Evolutionary conservation across 148 eudicot genomes (phyloP).

Genomic region (Nyssa sinensis): DNA sequence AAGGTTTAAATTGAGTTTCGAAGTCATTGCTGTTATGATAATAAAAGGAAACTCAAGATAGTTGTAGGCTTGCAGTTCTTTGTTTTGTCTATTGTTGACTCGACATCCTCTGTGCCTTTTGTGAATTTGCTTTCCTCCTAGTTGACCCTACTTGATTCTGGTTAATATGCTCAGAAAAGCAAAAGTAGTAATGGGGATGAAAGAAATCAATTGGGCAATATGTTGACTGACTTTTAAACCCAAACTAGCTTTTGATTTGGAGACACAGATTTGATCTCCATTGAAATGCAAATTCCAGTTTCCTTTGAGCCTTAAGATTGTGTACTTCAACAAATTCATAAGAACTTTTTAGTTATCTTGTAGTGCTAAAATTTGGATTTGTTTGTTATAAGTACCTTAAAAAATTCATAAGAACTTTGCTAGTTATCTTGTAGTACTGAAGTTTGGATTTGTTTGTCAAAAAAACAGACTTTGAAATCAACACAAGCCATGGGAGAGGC

Average conservation of each 20-base stretch:
- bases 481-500: conserved; percentile 99
- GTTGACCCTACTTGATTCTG: neutral
- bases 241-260: neutral
- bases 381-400: neutral
- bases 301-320: neutral
- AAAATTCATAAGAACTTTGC: neutral
- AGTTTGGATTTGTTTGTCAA: neutral
- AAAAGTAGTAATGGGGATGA: neutral
- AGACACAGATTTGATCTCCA: neutral
- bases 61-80: too few species aligned
- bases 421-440: neutral
- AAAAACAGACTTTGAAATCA: conserved; percentile 77
- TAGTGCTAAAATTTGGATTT: neutral
- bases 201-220: neutral
- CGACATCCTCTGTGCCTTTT: neutral
- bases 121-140: neutral
- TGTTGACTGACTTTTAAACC: neutral
- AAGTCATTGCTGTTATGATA: neutral
- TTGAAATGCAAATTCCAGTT: neutral
- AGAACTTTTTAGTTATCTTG: neutral
- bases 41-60: neutral
- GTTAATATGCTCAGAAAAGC: neutral
- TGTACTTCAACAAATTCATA: neutral
- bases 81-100: neutral
- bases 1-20: neutral